Evolutionary conservation across 352 stramenopile genomes (phyloP), one percentile per base, ranked within the genome.

Genomic region (Phytophthora syringae): DNA sequence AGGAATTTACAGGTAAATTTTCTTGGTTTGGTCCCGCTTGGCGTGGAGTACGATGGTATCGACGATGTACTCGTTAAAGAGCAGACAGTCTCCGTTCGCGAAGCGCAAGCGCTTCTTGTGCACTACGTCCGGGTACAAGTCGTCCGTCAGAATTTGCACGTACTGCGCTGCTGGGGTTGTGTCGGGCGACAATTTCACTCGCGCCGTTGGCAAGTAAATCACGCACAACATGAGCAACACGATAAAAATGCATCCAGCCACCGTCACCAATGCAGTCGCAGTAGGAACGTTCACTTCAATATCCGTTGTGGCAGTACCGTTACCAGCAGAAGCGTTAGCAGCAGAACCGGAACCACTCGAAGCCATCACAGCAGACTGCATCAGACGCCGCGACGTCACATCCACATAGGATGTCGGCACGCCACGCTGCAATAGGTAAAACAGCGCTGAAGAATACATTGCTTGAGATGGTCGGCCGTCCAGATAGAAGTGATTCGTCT

Each of bases 61-160:
- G 10, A 89, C 72, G 28, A 86, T 59, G 53, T 88, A 91, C 60
- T 91, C 82, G 58, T 89, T 84, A 60, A 91, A 88, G 7, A 82
- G 61, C 51, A 91, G 54, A 50, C 70, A 78, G 43, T 91, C 82
- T 34, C 82, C 82, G 40, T 89, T 89, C 16, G 68, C 64, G 52
- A 89, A 88, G 7, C 78, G 76, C 36, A 91, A 70, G 1, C 78
- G 76, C 63, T 91, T 91, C 72, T 91, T 88, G 75, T 91, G 77
- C 25, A 91, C 80, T 25, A 88, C 42, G 32, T 89, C 76, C 1
- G 82, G 82, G 40, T 91, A 91, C 59, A 86, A 54, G 52, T 91
- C 80, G 55, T 91, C 82, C 7, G 82, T 91, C 39, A 89, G 69
- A 40, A 91, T 87, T 56, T 89, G 76, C 22, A 91, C 78, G 39